Conservation (phyloP, 2,329 filamentous ascomycete genomes). For the Neonectria ditissima region DNA sequence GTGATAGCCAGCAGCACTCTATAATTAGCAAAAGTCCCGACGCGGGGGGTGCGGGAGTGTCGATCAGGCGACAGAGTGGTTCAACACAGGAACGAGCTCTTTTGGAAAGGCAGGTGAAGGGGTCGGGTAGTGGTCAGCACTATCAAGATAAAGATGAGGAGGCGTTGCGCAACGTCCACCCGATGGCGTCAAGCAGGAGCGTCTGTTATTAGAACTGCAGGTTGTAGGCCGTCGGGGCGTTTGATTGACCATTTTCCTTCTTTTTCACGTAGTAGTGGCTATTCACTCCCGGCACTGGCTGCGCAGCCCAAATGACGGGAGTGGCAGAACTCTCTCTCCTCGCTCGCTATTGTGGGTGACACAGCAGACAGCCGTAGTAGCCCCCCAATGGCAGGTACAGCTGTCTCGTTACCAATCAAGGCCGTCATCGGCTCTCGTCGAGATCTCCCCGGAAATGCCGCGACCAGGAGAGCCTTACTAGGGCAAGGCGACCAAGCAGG, state of each 20-base stretch:
- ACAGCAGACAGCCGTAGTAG: slow-evolving; percentile 3
- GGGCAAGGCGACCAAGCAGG: slow-evolving; percentile 5
- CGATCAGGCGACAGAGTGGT: slow-evolving; percentile 15
- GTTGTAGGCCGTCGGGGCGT: not conserved
- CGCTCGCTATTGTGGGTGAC: not conserved
- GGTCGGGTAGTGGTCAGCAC: slow-evolving; percentile 4
- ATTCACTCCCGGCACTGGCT: not conserved
- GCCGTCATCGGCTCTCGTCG: slow-evolving; percentile 20
- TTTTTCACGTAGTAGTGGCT: too few species aligned
- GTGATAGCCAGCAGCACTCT: slow-evolving; percentile 18
- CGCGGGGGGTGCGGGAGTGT: slow-evolving; percentile 25
- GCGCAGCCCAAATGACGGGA: not conserved
- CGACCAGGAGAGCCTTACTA: slow-evolving; percentile 39
- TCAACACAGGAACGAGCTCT: slow-evolving; percentile 1
- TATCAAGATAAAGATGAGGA: slow-evolving; percentile 9
- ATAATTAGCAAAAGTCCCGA: slow-evolving; percentile 37
- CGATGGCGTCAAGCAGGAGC: slow-evolving; percentile 6
- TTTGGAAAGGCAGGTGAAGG: not conserved
- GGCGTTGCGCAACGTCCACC: not conserved
- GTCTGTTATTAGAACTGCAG: slow-evolving; percentile 11
- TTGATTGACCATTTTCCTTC: not conserved
- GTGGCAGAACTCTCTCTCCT: slow-evolving; percentile 3
- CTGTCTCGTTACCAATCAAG: slow-evolving; percentile 28
- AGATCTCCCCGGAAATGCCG: slow-evolving; percentile 43
- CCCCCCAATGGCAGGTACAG: slow-evolving; percentile 15